Evolutionary conservation across 2,329 filamentous ascomycete species (phyloP).

Genomic region (Pseudohalonectria lignicola): DNA sequence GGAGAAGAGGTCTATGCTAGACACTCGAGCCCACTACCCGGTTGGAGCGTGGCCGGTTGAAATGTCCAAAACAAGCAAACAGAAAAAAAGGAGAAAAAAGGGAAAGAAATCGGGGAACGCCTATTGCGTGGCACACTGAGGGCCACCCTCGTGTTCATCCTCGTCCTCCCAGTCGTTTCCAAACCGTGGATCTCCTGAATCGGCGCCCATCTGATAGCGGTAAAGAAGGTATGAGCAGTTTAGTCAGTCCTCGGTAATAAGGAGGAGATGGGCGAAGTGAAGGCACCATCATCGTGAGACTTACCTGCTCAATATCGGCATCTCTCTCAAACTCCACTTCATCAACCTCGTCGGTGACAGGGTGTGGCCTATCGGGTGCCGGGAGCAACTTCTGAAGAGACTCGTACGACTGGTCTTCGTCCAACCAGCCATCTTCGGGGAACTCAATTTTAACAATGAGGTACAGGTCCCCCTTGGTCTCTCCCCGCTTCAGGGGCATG

Average conservation of each 20-base stretch:
- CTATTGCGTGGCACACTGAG: constrained; percentile 68
- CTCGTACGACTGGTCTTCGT: constrained; percentile 58
- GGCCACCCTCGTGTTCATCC: constrained; percentile 52
- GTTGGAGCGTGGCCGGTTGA: too few relatives aligned
- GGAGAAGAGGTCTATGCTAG: too few relatives aligned
- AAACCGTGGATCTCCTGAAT: constrained; percentile 55
- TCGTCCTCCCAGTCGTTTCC: constrained; percentile 61
- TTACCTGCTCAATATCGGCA: constrained; percentile 68
- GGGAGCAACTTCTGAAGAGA: constrained; percentile 69
- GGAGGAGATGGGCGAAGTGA: neutral
- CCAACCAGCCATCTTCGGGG: constrained; percentile 74
- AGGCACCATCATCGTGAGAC: constrained; percentile 12
- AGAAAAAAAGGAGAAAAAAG: too few relatives aligned
- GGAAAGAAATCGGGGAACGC: too few relatives aligned
- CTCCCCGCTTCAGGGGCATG: constrained; percentile 85
- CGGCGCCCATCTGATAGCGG: constrained; percentile 52
- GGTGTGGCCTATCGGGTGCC: constrained; percentile 43
- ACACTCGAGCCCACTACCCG: too few relatives aligned
- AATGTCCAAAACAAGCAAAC: too few relatives aligned
- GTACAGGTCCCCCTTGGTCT: constrained; percentile 77
- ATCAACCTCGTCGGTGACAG: constrained; percentile 61
- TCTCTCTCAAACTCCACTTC: constrained; percentile 82
- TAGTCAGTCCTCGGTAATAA: neutral
- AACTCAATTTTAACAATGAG: constrained; percentile 79
- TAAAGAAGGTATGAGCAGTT: constrained; percentile 1